A percentile compares a stretch with the other conserved stretches of the same genome.
phyloP scores from a whole-genome alignment of 2,329 filamentous ascomycete genomes.

The Trichoderma brevicompactum region DNA sequence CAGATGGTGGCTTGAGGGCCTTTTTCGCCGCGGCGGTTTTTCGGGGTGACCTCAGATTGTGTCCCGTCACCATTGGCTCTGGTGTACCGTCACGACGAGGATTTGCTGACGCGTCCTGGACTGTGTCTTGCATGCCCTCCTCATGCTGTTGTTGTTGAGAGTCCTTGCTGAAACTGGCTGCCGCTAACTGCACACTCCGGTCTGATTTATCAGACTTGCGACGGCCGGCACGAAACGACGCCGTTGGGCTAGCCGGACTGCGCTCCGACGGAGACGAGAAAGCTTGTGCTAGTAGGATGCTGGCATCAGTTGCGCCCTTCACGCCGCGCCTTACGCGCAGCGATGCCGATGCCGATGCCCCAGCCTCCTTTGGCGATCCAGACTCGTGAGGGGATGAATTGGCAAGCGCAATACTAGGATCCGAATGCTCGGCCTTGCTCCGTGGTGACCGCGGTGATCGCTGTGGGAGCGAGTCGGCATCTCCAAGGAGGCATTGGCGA shows the following conservation, averaged over 20 bases:
- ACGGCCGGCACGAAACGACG: slow-evolving; percentile 16
- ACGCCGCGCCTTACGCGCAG: slow-evolving; percentile 39
- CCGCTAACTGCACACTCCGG: slow-evolving; percentile 37
- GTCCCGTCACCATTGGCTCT: slow-evolving; percentile 1
- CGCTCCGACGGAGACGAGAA: slow-evolving; percentile 12
- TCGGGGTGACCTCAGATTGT: slow-evolving; percentile 15
- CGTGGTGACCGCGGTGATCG: slow-evolving; percentile 35
- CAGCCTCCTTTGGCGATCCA: slow-evolving; percentile 30
- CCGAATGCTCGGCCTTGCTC: slow-evolving; percentile 35
- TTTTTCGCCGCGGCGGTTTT: neutral
- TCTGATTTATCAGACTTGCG: slow-evolving; percentile 27
- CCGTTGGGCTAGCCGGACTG: slow-evolving; percentile 19
- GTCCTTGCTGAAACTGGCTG: slow-evolving; percentile 29
- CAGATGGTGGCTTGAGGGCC: slow-evolving; percentile 38
- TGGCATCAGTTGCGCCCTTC: slow-evolving; percentile 28
- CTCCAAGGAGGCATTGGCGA: slow-evolving; percentile 26
- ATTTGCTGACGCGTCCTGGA: slow-evolving; percentile 23
- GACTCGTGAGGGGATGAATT: slow-evolving; percentile 26
- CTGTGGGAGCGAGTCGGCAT: slow-evolving; percentile 28
- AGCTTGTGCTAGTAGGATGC: slow-evolving; percentile 25
- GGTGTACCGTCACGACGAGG: slow-evolving; percentile 1
- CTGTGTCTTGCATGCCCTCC: slow-evolving; percentile 33
- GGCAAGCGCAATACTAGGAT: slow-evolving; percentile 38
- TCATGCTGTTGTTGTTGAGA: slow-evolving; percentile 30
- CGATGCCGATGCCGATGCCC: slow-evolving; percentile 31